A percentile compares a stretch with the other conserved stretches of the same genome.
phyloP scores from a whole-genome alignment of 768 basidiomycete species.

The Omphalotus guepiniiformis region DNA sequence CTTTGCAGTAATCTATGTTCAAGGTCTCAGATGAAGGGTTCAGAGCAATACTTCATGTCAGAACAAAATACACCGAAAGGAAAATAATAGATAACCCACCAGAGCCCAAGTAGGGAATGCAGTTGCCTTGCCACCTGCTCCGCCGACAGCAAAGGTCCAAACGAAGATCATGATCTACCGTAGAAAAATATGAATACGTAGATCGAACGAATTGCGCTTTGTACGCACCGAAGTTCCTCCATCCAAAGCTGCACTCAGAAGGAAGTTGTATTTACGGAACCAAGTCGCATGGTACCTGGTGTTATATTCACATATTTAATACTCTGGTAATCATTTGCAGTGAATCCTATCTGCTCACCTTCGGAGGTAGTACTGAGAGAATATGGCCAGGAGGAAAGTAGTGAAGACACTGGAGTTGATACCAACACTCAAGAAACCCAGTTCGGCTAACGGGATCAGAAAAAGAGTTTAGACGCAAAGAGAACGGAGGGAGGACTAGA shows the following conservation, averaged over 20 bases:
- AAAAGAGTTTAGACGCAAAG: conserved; percentile 1
- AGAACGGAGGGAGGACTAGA: not conserved
- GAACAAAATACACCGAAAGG: not conserved
- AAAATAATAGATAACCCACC: not conserved
- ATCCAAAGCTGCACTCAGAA: conserved; percentile 11
- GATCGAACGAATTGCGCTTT: not conserved
- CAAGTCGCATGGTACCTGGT: conserved; percentile 23
- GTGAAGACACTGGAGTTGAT: conserved; percentile 32
- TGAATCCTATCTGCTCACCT: conserved; percentile 11
- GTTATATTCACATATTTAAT: not conserved
- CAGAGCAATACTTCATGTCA: not conserved
- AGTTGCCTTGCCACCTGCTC: conserved; percentile 10
- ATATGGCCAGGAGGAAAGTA: conserved; percentile 21
- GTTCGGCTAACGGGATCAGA: conserved; percentile 14
- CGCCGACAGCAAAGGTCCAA: conserved; percentile 13
- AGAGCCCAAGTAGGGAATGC: conserved; percentile 13
- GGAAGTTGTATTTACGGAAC: conserved; percentile 34
- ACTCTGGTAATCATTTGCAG: not conserved
- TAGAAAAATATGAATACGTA: not conserved
- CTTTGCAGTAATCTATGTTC: conserved; percentile 8
- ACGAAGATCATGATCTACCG: conserved; percentile 14
- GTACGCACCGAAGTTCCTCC: conserved; percentile 9
- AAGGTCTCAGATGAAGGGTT: conserved; percentile 1
- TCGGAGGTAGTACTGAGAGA: conserved; percentile 35
- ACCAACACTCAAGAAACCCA: conserved; percentile 29